A percentile compares a stretch with the other conserved stretches of the same genome.
phyloP scores from a whole-genome alignment of 2,329 filamentous ascomycete species.

The Clarireedia hainanense region DNA sequence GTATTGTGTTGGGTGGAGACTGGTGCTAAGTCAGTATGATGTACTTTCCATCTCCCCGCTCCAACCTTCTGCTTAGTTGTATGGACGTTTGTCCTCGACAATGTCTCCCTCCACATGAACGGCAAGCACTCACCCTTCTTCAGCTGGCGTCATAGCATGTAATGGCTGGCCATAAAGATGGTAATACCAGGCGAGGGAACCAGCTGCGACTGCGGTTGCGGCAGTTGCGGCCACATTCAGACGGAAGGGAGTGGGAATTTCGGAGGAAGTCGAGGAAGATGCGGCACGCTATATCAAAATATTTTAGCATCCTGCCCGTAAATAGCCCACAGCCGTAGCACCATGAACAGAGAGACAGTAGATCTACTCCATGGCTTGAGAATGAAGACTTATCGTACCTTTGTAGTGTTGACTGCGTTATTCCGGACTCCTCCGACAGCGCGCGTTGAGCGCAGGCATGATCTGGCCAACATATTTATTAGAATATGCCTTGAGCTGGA shows the following conservation, averaged over 20 bases:
- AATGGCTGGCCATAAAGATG: conserved; percentile 87
- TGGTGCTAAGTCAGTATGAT: conserved; percentile 32
- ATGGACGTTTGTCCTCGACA: background rate
- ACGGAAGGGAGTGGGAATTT: conserved; percentile 67
- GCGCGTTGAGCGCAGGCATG: conserved; percentile 82
- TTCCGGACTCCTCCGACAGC: conserved; percentile 71
- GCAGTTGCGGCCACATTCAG: conserved; percentile 81
- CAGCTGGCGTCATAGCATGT: conserved; percentile 82
- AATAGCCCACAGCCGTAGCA: background rate
- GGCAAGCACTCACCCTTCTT: conserved; percentile 77
- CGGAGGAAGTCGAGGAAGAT: conserved; percentile 57
- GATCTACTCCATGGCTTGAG: background rate
- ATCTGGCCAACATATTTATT: conserved; percentile 83
- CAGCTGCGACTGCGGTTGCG: conserved; percentile 78
- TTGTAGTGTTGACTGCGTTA: conserved; percentile 62
- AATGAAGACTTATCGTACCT: conserved; percentile 49
- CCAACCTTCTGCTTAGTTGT: background rate
- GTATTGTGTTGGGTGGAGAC: conserved; percentile 85
- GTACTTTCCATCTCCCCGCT: conserved; percentile 7
- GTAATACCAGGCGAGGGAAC: conserved; percentile 94
- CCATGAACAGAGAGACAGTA: background rate
- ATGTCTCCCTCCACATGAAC: background rate
- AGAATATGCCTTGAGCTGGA: conserved; percentile 26
- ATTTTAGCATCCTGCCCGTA: conserved; percentile 32
- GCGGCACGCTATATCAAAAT: conserved; percentile 47